These are phyloP conservation scores for Trichophyton simii DNA, from an alignment of 2,329 filamentous ascomycete species.

Conservation along the genomic window DNA sequence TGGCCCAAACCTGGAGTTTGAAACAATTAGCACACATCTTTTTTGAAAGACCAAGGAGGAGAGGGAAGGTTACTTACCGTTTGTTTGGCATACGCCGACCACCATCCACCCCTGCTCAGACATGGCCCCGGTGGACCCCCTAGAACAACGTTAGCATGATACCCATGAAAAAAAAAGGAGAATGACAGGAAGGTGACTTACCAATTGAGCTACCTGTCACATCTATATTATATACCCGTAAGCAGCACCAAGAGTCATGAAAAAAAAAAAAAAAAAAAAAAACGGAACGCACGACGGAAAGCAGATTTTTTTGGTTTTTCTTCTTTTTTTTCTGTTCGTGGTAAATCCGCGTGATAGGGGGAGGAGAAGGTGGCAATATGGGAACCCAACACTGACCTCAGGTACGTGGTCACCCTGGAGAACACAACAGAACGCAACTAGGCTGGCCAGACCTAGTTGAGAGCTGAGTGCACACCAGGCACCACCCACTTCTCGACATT, in stretches of 20 bases:
- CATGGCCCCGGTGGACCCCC: background rate
- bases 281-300: background rate
- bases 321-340: background rate
- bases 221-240: background rate
- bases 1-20: background rate
- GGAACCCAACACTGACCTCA: background rate
- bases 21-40: background rate
- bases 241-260: background rate
- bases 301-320: background rate
- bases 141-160: background rate
- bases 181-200: background rate
- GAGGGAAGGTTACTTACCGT: background rate
- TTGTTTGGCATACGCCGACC: background rate
- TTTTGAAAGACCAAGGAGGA: background rate
- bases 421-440: background rate
- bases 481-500: conserved; percentile 20
- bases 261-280: background rate
- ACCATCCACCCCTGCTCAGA: background rate
- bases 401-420: background rate
- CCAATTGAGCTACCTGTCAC: background rate
- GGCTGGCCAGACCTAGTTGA: background rate
- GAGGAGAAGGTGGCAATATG: background rate
- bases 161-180: background rate
- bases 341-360: background rate
- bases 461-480: conserved; percentile 8